phyloP scores from a whole-genome alignment of 2,329 filamentous ascomycete genomes.

The Thielaviopsis punctulata region DNA sequence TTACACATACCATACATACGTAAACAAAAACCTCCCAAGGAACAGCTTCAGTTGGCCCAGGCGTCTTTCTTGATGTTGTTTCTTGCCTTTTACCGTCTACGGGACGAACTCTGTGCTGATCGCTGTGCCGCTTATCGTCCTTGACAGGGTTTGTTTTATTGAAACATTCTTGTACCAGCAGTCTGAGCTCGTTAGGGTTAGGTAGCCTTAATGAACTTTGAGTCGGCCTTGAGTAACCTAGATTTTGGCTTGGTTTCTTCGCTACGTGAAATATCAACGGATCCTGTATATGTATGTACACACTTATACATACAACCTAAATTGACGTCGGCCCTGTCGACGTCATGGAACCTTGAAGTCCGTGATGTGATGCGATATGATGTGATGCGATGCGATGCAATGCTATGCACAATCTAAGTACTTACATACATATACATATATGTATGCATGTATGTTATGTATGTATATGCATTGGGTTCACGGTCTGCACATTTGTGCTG shows the following conservation, averaged over 20 bases:
- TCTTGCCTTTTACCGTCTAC: neutral
- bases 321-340: neutral
- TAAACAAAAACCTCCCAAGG: no score
- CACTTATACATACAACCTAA: neutral
- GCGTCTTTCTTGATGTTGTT: neutral
- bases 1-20: no score
- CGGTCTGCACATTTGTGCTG: neutral
- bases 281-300: neutral
- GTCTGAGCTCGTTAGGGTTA: no score
- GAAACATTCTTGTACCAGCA: neutral
- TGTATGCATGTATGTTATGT: no score
- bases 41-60: neutral
- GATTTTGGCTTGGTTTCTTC: neutral
- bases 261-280: no score
- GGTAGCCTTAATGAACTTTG: no score
- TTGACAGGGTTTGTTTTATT: neutral
- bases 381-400: neutral
- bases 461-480: neutral
- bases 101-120: neutral
- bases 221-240: neutral
- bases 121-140: neutral
- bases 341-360: neutral
- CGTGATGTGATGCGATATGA: neutral
- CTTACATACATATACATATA: neutral
- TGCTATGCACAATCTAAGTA: neutral